Evolutionary conservation across 2,329 filamentous ascomycete species (phyloP), one percentile per base, ranked within the genome.

Genomic region (Verticillium longisporum): DNA sequence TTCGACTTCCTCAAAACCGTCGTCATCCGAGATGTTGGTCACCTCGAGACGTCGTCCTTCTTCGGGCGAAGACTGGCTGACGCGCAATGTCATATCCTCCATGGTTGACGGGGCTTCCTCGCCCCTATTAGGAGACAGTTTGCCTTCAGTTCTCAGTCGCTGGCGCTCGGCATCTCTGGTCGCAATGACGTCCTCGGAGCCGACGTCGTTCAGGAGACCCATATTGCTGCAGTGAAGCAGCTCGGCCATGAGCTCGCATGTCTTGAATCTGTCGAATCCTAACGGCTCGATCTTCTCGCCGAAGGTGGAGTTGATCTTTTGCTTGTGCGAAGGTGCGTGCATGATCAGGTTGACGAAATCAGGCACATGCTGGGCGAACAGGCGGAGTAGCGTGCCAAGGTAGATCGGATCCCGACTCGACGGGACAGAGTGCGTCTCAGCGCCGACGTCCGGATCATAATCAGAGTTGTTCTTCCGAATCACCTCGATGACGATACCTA

Each of bases 391-490:
- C 1, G 90, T 95, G 26, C 95, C 95, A 0, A 99, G 84, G 71
- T 98, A 99, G 68, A 99, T 99, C 4, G 95, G 95, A 70, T 99
- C 95, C 58, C 90, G 88, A 66, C 87, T 89, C 1, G 92, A 94
- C 0, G 94, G 94, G 60, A 88, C 81, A 2, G 90, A 85, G 66
- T 90, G 90, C 33, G 90, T 86, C 62, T 92, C 91, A 57, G 89
- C 87, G 63, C 93, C 88, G 68, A 93, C 90, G 68, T 98, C 95
- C 1, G 95, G 89, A 68, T 99, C 95, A 72, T 99, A 99, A 75
- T 99, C 95, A 0, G 95, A 98, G 73, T 99, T 99, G 76, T 99
- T 99, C 78, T 99, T 99, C 63, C 95, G 86, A 72, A 99, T 99
- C 55, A 99, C 95, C 76, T 99, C 95, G 65, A 99, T 99, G 37